A percentile compares a stretch with the other conserved stretches of the same genome.
phyloP scores from a whole-genome alignment of 768 basidiomycete genomes.

The Chalciporus chontae region DNA sequence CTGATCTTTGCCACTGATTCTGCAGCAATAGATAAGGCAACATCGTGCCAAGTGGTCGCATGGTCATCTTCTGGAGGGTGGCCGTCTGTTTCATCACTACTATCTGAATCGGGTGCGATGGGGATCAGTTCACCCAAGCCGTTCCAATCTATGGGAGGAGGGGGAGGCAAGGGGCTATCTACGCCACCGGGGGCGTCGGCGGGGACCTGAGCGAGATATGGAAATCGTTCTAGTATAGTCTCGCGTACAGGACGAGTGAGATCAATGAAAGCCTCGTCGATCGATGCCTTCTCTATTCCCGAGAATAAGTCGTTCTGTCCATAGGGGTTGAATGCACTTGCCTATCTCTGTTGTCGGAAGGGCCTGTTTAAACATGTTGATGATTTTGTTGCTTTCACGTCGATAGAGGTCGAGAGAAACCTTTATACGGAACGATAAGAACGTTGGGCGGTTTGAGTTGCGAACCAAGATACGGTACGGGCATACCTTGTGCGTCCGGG shows the following conservation, averaged over 20 bases:
- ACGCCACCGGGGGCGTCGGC: slow-evolving; percentile 61
- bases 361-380: slow-evolving; percentile 75
- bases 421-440: slow-evolving; percentile 33
- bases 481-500: slow-evolving; percentile 85
- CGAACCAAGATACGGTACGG: slow-evolving; percentile 1
- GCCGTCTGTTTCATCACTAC: slow-evolving; percentile 17
- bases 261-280: slow-evolving; percentile 96
- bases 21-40: slow-evolving; percentile 85
- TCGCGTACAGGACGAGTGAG: slow-evolving; percentile 80
- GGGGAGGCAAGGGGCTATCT: slow-evolving; percentile 75
- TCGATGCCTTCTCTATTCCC: slow-evolving; percentile 86
- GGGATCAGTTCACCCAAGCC: slow-evolving; percentile 62
- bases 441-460: neutral
- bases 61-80: slow-evolving; percentile 29
- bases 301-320: neutral
- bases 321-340: slow-evolving; percentile 29
- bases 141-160: slow-evolving; percentile 63
- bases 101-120: slow-evolving; percentile 32
- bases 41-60: slow-evolving; percentile 80
- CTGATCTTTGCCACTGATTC: slow-evolving; percentile 80
- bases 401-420: slow-evolving; percentile 93
- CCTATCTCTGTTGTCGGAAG: slow-evolving; percentile 81
- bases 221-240: slow-evolving; percentile 67
- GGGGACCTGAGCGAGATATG: slow-evolving; percentile 72
- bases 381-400: slow-evolving; percentile 84